These are phyloP conservation scores for Fomitopsis serialis DNA, from an alignment of 768 basidiomycete species.

Conservation along the genomic window DNA sequence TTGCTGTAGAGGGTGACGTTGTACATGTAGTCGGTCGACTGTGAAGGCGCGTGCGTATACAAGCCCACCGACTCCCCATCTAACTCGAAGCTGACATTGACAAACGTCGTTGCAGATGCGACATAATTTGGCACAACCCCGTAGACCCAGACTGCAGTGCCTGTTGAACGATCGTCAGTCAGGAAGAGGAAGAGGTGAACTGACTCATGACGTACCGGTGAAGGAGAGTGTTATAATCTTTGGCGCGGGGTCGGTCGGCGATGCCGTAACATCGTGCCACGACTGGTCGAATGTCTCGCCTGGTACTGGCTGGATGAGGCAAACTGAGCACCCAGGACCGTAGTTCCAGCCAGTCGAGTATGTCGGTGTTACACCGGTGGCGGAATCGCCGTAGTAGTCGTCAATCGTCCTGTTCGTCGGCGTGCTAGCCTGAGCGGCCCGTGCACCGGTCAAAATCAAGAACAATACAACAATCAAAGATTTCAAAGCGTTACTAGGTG, in stretches of 20 bases:
- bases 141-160: too few relatives aligned
- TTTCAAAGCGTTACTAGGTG: neutral
- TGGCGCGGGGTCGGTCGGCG: neutral
- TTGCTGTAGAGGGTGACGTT: too few relatives aligned
- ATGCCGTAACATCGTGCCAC: slow-evolving; percentile 12
- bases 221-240: slow-evolving; percentile 3
- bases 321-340: slow-evolving; percentile 5
- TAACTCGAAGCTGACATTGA: too few relatives aligned
- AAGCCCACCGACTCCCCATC: too few relatives aligned
- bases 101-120: too few relatives aligned
- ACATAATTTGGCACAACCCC: too few relatives aligned
- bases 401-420: slow-evolving; percentile 16
- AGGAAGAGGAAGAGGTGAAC: too few relatives aligned
- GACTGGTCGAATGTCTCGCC: neutral
- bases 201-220: neutral
- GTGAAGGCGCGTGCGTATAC: too few relatives aligned
- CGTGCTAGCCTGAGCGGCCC: too few relatives aligned
- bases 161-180: too few relatives aligned
- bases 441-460: neutral
- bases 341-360: slow-evolving; percentile 7
- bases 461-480: neutral
- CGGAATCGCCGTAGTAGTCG: slow-evolving; percentile 11
- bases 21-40: too few relatives aligned
- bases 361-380: slow-evolving; percentile 5
- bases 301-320: slow-evolving; percentile 4